phyloP scores from a whole-genome alignment of 225 moss, liverwort and hornwort species.

The Polytrichum formosum region DNA sequence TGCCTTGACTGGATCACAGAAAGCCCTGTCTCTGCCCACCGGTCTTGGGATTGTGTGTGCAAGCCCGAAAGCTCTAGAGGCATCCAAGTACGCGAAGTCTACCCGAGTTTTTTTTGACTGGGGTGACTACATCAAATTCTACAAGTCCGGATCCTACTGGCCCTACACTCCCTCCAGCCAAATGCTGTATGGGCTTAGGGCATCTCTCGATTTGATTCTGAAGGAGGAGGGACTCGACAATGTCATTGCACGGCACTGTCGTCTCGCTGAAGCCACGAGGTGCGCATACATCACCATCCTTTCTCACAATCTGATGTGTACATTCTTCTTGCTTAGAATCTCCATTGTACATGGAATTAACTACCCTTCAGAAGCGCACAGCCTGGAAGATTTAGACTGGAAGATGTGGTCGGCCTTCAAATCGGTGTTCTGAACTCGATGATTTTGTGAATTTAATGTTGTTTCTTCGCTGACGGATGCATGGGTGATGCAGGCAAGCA shows the following conservation, averaged over 20 bases:
- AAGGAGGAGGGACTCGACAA: slow-evolving; percentile 84
- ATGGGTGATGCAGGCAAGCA: slow-evolving; percentile 43
- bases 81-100: slow-evolving; percentile 52
- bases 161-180: slow-evolving; percentile 90
- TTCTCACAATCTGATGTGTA: no score
- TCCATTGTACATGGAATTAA: no score
- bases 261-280: slow-evolving; percentile 80
- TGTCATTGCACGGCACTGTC: slow-evolving; percentile 68
- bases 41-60: slow-evolving; percentile 89
- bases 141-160: slow-evolving; percentile 61
- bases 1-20: slow-evolving; percentile 89
- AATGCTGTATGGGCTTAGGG: slow-evolving; percentile 76
- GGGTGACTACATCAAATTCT: slow-evolving; percentile 71
- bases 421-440: not conserved
- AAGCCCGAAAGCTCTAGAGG: slow-evolving; percentile 72
- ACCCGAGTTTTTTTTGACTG: slow-evolving; percentile 77
- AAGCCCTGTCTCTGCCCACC: slow-evolving; percentile 77
- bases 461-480: no score
- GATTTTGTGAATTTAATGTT: not conserved
- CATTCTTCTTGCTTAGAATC: no score
- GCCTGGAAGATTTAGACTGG: no score
- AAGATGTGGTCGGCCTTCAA: not conserved
- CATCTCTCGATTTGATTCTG: slow-evolving; percentile 75
- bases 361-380: no score
- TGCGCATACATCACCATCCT: slow-evolving; percentile 1